phyloP scores from a whole-genome alignment of 257 asterid genomes.

The Coffea canephora region DNA sequence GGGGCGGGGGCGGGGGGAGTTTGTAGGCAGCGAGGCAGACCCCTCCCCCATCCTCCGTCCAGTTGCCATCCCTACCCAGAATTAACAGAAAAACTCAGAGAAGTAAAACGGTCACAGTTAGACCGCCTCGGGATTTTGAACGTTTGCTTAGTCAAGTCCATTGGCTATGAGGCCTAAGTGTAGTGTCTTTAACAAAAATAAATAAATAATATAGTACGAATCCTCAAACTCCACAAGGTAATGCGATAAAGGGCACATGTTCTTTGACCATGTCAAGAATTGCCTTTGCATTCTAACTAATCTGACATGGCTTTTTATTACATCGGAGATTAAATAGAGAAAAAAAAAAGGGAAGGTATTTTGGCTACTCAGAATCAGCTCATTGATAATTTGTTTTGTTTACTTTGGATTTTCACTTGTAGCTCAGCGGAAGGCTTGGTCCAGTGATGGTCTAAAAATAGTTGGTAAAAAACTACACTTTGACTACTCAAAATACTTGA shows the following conservation, averaged over 20 bases:
- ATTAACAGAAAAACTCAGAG: background rate
- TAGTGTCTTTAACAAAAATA: too few species aligned
- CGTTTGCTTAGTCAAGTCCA: background rate
- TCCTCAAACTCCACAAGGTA: background rate
- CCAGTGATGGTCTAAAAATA: too few species aligned
- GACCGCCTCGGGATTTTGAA: background rate
- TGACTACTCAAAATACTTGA: background rate
- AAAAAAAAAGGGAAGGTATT: background rate
- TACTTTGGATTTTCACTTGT: too few species aligned
- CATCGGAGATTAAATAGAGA: too few species aligned
- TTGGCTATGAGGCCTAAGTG: background rate
- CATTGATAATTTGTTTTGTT: background rate
- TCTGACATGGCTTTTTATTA: background rate
- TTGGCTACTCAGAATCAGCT: background rate
- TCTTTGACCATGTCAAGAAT: background rate
- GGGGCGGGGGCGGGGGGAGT: too few species aligned
- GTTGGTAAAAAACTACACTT: background rate
- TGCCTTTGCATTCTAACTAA: background rate
- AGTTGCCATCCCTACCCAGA: too few species aligned
- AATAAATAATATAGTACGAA: background rate
- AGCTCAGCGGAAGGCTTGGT: background rate
- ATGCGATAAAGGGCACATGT: background rate
- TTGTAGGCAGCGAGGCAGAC: too few species aligned
- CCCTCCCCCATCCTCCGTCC: too few species aligned
- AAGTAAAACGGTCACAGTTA: background rate